Conservation (phyloP, 2,329 filamentous ascomycete genomes). For the Paradendryphiella salina region DNA sequence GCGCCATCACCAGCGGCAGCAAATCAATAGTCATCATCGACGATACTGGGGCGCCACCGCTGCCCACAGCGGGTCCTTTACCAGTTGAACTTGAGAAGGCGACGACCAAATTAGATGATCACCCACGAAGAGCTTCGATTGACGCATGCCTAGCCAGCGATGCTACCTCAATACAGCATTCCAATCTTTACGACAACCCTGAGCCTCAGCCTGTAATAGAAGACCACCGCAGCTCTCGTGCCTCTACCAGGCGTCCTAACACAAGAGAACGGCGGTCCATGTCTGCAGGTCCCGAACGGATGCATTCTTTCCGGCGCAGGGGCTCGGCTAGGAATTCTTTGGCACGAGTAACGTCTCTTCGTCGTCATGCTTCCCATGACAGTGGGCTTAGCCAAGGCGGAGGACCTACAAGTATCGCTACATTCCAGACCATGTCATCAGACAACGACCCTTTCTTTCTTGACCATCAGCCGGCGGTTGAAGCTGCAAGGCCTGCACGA, state of each 20-base stretch:
- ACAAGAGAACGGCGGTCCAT: conserved; percentile 32
- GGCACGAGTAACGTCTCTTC: conserved; percentile 48
- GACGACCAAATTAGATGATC: background rate
- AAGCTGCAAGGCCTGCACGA: conserved; percentile 31
- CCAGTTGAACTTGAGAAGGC: conserved; percentile 20
- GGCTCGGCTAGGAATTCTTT: conserved; percentile 38
- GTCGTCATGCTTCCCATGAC: conserved; percentile 63
- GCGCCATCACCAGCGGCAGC: conserved; percentile 74
- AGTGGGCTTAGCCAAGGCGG: conserved; percentile 58
- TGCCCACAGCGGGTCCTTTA: conserved; percentile 57
- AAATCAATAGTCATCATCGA: conserved; percentile 90
- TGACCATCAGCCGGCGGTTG: conserved; percentile 36
- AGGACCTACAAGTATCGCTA: conserved; percentile 64
- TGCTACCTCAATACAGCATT: conserved; percentile 19
- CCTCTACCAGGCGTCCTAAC: conserved; percentile 24
- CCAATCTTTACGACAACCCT: conserved; percentile 26
- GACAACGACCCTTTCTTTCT: conserved; percentile 47
- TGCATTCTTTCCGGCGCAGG: conserved; percentile 44
- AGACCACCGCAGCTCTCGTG: conserved; percentile 25
- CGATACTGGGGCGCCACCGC: conserved; percentile 60
- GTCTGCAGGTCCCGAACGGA: conserved; percentile 37
- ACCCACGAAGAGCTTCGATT: conserved; percentile 23
- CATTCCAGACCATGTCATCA: conserved; percentile 50
- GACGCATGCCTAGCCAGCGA: conserved; percentile 22
- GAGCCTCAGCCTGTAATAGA: conserved; percentile 14